A percentile compares a stretch with the other conserved stretches of the same genome.
Conservation (phyloP, 176 grass and related monocot genomes). For the Otatea glauca region DNA sequence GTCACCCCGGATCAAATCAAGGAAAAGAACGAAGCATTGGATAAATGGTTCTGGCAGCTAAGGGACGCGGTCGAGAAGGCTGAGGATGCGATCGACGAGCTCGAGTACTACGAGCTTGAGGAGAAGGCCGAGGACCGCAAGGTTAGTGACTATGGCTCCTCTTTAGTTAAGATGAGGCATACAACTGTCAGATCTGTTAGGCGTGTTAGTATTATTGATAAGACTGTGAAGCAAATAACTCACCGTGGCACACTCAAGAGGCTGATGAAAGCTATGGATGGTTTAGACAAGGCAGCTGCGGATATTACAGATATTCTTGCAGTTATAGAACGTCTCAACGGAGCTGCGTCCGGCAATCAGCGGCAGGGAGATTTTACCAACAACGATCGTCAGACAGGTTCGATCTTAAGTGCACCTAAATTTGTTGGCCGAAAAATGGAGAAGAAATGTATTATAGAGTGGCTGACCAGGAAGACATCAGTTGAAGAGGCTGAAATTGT, state of each 20-base stretch:
- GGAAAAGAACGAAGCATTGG: too few relatives aligned
- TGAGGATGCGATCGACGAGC: too few relatives aligned
- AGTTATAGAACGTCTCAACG: neutral
- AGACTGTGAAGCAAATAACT: neutral
- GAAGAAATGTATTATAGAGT: neutral
- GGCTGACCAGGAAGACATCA: constrained; percentile 24
- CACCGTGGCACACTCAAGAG: constrained; percentile 26
- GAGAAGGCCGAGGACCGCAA: too few relatives aligned
- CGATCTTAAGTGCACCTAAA: constrained; percentile 17
- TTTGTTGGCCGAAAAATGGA: constrained; percentile 42
- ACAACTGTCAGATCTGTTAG: too few relatives aligned
- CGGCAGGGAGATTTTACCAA: neutral
- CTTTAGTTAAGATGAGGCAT: too few relatives aligned
- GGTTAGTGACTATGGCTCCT: too few relatives aligned
- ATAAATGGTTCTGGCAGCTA: too few relatives aligned
- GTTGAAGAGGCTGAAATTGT: neutral
- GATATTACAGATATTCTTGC: neutral
- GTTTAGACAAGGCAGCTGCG: constrained; percentile 35
- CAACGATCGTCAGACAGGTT: constrained; percentile 30
- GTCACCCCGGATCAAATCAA: too few relatives aligned
- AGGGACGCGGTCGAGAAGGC: too few relatives aligned
- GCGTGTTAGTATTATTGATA: too few relatives aligned
- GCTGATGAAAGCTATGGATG: constrained; percentile 41
- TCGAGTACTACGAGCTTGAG: too few relatives aligned
- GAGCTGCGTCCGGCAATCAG: too few relatives aligned